Base-by-base conservation (phyloP, 352 stramenopile species). In the Pythium vanterpoolii region DNA sequence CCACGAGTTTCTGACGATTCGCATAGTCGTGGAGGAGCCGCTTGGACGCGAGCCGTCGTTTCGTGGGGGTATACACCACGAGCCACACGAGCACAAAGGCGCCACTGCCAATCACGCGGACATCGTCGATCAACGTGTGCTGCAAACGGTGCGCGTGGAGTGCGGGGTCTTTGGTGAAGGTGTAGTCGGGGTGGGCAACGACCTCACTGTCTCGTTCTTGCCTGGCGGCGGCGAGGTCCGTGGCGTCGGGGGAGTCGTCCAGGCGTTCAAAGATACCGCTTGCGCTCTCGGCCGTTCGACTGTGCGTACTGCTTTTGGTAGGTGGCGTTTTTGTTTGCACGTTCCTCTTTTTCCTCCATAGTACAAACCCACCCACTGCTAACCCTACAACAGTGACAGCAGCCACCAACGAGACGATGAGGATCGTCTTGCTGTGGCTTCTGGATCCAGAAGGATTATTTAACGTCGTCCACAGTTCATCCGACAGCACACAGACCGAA, bases 61-160 rank as follows among this genome's bases (percentile, higher is more conserved):
- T 73, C n/a, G 60, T 53, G 14, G 74, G 73, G 5, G 10, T 21
- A 46, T 81, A 84, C 31, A 64, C 62, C 3, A 74, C 73, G 13
- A 86, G 55, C 69, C 72, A 86, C 19, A 89, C 70, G 21, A 83
- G 28, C 0, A 67, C 75, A 34, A 74, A 83, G 0, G 71, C 77
- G 23, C 79, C 79, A 6, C 56, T 69, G 36, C 79, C 79, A 26
- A 89, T 74, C 1, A 66, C 67, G 1, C 68, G 55, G 34, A 85
- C 69, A 38, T 86, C 78, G 23, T 82, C 57, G 34, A 86, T 70
- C 16, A 73, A 62, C 23, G 79, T 72, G 18, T 42, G 58, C 3
- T 62, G 65, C 0, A 87, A 59, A 10, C 80, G 72, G 14, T 77
- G 40, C 4, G 76, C 71, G 9, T 75, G 39, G 38, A 87, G 66